Evolutionary conservation across 768 basidiomycete species (phyloP).

Genomic region (Mrakia gelida): DNA sequence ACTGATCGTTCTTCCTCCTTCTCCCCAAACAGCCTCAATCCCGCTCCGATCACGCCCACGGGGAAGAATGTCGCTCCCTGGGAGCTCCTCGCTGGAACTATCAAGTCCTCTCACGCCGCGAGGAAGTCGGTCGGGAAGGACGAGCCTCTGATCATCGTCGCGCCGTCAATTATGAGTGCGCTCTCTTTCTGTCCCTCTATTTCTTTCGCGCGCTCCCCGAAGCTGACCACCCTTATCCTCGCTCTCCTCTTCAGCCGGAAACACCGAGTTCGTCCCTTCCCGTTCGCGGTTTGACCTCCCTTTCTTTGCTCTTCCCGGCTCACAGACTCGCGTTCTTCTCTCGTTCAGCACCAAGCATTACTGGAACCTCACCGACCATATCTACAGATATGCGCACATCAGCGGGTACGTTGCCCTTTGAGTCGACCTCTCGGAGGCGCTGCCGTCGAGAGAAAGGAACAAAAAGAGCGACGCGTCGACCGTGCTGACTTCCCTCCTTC

Average conservation of each 20-base stretch:
- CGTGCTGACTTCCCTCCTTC: background rate
- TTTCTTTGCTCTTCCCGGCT: background rate
- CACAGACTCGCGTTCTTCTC: background rate
- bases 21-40: background rate
- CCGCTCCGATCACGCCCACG: constrained; percentile 9
- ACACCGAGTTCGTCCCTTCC: background rate
- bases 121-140: constrained; percentile 5
- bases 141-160: constrained; percentile 29
- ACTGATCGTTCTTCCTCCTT: background rate
- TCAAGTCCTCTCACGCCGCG: background rate
- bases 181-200: background rate
- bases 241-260: background rate
- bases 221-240: background rate
- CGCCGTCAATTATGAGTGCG: background rate
- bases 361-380: constrained; percentile 42
- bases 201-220: background rate
- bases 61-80: background rate
- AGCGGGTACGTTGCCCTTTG: background rate
- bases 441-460: background rate
- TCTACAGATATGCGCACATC: constrained; percentile 38
- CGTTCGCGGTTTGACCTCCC: no score
- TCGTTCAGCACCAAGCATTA: constrained; percentile 36
- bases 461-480: no score
- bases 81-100: background rate
- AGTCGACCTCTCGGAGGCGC: no score